Conservation (phyloP, 306 rosid genomes). For the Lotus japonicus region DNA sequence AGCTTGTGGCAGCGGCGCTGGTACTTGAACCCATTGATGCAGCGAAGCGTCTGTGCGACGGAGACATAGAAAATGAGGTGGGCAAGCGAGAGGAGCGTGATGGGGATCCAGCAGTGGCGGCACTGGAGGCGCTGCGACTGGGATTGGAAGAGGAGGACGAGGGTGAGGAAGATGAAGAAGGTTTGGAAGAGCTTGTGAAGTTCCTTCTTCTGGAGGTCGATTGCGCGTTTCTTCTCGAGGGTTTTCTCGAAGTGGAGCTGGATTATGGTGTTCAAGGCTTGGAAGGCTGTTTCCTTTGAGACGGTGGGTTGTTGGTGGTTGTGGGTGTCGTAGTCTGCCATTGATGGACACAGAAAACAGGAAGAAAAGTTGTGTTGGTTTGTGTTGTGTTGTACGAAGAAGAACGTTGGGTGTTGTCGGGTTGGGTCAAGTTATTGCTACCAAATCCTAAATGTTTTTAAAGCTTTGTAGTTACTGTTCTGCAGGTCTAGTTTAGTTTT, state of each 20-base stretch:
- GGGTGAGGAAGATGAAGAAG: conserved; percentile 68
- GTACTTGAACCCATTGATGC: conserved; percentile 93
- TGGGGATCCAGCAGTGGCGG: conserved; percentile 93
- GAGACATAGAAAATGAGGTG: conserved; percentile 87
- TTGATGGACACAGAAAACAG: not conserved
- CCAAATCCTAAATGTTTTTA: too few relatives aligned
- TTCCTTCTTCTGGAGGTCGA: conserved; percentile 83
- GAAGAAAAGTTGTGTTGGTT: not conserved
- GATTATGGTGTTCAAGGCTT: conserved; percentile 77
- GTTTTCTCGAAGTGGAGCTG: conserved; percentile 96
- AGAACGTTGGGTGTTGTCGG: conserved; percentile 8
- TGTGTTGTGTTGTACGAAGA: not conserved
- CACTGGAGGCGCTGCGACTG: conserved; percentile 66
- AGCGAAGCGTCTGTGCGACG: conserved; percentile 76
- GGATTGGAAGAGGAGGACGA: conserved; percentile 43
- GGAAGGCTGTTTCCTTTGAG: conserved; percentile 60
- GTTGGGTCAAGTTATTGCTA: too few relatives aligned
- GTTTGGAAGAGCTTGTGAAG: conserved; percentile 69
- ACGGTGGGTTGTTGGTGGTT: conserved; percentile 40
- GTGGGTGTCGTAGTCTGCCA: conserved; percentile 33
- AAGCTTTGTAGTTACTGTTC: too few relatives aligned
- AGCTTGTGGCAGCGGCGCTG: conserved; percentile 94
- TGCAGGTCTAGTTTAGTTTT: too few relatives aligned
- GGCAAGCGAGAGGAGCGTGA: conserved; percentile 67
- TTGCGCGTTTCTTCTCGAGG: conserved; percentile 75